phyloP scores from a whole-genome alignment of 2,329 filamentous ascomycete genomes.

The Diaporthe citrichinensis region DNA sequence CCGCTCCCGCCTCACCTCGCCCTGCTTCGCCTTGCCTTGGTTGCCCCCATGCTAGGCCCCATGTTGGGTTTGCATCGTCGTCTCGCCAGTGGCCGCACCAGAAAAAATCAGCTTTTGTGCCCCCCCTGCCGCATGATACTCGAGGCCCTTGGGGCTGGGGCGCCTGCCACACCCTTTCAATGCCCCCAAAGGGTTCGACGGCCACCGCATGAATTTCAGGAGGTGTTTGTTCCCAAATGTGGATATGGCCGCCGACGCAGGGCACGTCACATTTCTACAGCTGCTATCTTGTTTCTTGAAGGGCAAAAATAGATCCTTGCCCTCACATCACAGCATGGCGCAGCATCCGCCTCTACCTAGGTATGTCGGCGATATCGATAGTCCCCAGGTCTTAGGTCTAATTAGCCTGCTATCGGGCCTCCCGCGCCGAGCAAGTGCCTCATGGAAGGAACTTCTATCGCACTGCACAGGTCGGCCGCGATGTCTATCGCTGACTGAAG shows the following conservation, averaged over 20 bases:
- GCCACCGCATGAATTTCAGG: slow-evolving; percentile 19
- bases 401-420: neutral
- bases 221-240: slow-evolving; percentile 7
- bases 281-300: neutral
- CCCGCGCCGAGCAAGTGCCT: neutral
- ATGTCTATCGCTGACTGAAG: slow-evolving; percentile 11
- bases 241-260: slow-evolving; percentile 15
- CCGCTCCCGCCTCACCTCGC: neutral
- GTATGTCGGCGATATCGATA: slow-evolving; percentile 1
- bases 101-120: neutral
- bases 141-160: neutral
- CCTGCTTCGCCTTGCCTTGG: slow-evolving; percentile 1
- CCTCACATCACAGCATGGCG: slow-evolving; percentile 28
- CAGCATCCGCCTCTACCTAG: slow-evolving; percentile 8
- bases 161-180: slow-evolving; percentile 16
- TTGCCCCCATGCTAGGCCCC: slow-evolving; percentile 9
- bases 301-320: slow-evolving; percentile 32
- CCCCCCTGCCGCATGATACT: slow-evolving; percentile 21
- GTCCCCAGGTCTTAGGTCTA: neutral
- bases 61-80: slow-evolving; percentile 31
- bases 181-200: slow-evolving; percentile 7
- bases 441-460: neutral
- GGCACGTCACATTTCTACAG: neutral
- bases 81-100: slow-evolving; percentile 19
- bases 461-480: neutral